Conservation (phyloP, 2,329 filamentous ascomycete species). For the Didymella glomerata region DNA sequence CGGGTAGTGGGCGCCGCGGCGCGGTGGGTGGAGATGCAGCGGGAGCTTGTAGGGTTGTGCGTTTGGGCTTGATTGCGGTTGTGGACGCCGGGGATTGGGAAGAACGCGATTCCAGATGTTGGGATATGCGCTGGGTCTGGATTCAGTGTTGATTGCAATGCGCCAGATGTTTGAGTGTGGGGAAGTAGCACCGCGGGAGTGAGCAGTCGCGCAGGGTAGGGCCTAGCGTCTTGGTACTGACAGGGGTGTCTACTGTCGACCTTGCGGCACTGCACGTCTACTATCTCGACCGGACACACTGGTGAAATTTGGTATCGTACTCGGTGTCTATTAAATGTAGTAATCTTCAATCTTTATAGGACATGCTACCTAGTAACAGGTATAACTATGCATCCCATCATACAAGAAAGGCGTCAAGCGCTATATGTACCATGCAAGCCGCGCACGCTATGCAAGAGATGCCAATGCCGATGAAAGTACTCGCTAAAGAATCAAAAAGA, state of each 20-base stretch:
- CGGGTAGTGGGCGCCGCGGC: constrained; percentile 21
- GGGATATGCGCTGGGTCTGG: neutral
- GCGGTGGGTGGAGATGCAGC: constrained; percentile 20
- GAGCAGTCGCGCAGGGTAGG: constrained; percentile 13
- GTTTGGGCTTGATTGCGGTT: neutral
- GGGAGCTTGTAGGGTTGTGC: constrained; percentile 18
- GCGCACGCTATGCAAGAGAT: constrained; percentile 18
- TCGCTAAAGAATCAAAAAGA: constrained; percentile 16
- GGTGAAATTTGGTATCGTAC: neutral
- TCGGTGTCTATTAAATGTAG: neutral
- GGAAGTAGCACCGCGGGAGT: constrained; percentile 20
- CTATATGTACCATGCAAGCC: constrained; percentile 17
- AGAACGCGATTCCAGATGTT: neutral
- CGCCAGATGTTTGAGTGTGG: constrained; percentile 12
- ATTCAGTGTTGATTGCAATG: constrained; percentile 1
- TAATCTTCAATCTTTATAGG: neutral
- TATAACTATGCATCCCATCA: neutral
- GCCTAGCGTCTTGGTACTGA: constrained; percentile 10
- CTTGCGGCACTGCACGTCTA: neutral
- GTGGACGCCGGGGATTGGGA: neutral
- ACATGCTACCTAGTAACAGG: neutral
- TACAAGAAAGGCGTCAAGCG: constrained; percentile 9
- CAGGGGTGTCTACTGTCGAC: neutral
- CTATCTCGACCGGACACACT: neutral
- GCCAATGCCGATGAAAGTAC: neutral